Conservation (phyloP, 2,329 filamentous ascomycete species). For the Knufia petricola region DNA sequence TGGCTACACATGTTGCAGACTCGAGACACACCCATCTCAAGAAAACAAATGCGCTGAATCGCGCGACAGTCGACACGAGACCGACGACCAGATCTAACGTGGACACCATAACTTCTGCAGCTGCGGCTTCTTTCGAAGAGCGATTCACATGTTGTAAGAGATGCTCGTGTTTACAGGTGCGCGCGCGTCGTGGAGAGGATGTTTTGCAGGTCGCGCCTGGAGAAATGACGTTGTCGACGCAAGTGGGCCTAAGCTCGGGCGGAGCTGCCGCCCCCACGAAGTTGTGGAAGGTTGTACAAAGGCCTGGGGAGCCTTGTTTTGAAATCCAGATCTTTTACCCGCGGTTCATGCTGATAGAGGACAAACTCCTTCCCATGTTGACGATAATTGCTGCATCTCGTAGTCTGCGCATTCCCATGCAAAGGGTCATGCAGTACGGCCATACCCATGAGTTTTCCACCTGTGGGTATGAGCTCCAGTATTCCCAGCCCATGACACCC, state of each 20-base stretch:
- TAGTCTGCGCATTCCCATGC: conserved; percentile 35
- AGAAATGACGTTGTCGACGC: neutral
- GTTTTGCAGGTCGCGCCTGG: neutral
- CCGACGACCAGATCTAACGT: conserved; percentile 24
- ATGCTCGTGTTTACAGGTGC: neutral
- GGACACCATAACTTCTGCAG: neutral
- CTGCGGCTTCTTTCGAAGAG: neutral
- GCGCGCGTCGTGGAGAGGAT: neutral
- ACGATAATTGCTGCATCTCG: conserved; percentile 28
- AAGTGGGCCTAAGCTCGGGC: too few relatives aligned
- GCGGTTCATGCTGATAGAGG: conserved; percentile 11
- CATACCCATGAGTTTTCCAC: conserved; percentile 61
- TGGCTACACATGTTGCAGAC: neutral
- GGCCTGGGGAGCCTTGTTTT: neutral
- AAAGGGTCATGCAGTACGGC: conserved; percentile 57
- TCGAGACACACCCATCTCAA: conserved; percentile 35
- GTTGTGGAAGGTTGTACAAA: neutral
- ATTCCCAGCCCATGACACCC: conserved; percentile 92
- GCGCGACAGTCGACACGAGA: conserved; percentile 30
- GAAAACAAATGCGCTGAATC: conserved; percentile 32
- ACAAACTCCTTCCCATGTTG: conserved; percentile 26
- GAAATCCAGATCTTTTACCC: neutral
- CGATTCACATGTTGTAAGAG: neutral
- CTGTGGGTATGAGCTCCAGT: conserved; percentile 70
- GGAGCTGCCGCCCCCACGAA: neutral